Evolutionary conservation across 2,329 filamentous ascomycete genomes (phyloP), one percentile per base, ranked within the genome.

Genomic region (Aspergillus intermedius): DNA sequence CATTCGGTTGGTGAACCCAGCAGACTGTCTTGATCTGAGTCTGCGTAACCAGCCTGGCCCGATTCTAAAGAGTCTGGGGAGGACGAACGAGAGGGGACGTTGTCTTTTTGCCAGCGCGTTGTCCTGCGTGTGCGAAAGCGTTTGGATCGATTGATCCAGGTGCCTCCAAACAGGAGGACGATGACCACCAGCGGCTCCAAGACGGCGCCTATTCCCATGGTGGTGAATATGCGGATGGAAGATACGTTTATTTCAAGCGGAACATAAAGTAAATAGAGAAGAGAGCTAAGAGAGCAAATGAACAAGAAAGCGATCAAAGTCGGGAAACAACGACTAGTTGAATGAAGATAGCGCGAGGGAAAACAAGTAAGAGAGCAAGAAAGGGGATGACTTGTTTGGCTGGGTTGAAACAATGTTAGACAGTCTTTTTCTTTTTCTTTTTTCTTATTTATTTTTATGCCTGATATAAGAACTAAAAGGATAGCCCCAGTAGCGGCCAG

Each of bases 141-240:
- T 37, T 55, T 61, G 5, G 60, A 56, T 44, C 81, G 74, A 60
- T 85, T 84, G 55, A 84, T 74, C 72, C 79, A 79, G 13, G 81
- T 82, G 22, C 82, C 81, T 48, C 78, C 77, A 49, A 81, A 76
- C 12, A 85, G 74, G 21, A 85, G 71, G 19, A 74, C 71, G 46
- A 83, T 68, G 28, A 85, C 81, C 2, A 82, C 73, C 12, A 82
- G 66, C n/a, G 81, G 82, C 57, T 85, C 82, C 47, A 83, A 66
- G 51, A 82, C 70, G 13, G 77, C 77, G 40, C 80, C 80, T 41
- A 72, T 70, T 32, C 78, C 79, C 77, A 80, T 80, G 50, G 19
- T 54, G 51, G 44, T 19, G 40, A 34, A 15, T 28, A 30, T 12
- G 25, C 9, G 10, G 25, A 12, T 4, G 25, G 25, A 30, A 30